These are phyloP conservation scores for Gastrolobium villosum DNA, from an alignment of 306 rosid species.

Conservation along the genomic window DNA sequence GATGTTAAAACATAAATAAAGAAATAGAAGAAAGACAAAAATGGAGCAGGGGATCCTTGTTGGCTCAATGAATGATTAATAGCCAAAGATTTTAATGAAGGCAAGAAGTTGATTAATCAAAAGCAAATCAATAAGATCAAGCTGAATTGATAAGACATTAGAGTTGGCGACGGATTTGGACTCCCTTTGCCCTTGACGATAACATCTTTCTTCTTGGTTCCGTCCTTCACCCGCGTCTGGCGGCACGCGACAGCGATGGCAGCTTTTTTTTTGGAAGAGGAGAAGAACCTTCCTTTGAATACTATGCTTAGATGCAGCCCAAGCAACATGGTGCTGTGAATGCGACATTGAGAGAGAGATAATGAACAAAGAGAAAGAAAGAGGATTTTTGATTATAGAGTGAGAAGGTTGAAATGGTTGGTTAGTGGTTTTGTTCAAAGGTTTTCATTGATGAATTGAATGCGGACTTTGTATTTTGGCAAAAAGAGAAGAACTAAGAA, in stretches of 20 bases:
- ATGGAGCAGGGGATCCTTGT: background rate
- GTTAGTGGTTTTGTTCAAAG: too few species aligned
- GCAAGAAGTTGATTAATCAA: background rate
- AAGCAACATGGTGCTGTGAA: constrained; percentile 57
- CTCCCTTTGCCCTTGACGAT: constrained; percentile 55
- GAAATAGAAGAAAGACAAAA: background rate
- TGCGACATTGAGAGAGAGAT: constrained; percentile 61
- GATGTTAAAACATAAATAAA: background rate
- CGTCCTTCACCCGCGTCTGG: constrained; percentile 59
- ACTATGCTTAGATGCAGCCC: constrained; percentile 68
- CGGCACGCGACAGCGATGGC: constrained; percentile 37
- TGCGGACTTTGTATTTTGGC: too few species aligned
- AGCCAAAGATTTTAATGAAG: constrained; percentile 9
- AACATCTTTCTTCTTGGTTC: constrained; percentile 64
- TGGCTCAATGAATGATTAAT: background rate
- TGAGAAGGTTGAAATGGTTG: too few species aligned
- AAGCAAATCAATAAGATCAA: constrained; percentile 8
- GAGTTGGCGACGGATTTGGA: constrained; percentile 44
- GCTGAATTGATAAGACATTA: background rate
- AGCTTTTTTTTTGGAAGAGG: constrained; percentile 81
- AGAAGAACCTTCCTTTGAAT: constrained; percentile 94
- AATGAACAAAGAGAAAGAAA: too few species aligned
- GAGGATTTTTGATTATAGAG: too few species aligned
- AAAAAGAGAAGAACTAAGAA: too few species aligned
- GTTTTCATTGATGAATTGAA: too few species aligned